These are phyloP conservation scores for Orbilia blumenaviensis DNA, from an alignment of 2,329 filamentous ascomycete genomes.

Conservation along the genomic window DNA sequence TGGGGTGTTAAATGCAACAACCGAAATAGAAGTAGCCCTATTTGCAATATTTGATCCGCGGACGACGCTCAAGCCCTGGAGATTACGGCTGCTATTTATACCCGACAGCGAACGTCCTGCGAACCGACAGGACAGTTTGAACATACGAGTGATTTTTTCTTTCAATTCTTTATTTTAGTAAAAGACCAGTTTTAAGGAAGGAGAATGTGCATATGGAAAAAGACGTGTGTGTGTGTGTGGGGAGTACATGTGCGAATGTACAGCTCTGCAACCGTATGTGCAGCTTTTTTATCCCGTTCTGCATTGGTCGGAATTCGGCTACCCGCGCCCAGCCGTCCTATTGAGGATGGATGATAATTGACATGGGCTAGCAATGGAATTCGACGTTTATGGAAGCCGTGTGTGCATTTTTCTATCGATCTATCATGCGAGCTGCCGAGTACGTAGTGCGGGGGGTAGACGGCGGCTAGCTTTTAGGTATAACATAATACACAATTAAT, in stretches of 20 bases:
- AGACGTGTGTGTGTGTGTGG: too few species aligned
- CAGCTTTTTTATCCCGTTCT: slow-evolving; percentile 6
- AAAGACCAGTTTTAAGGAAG: not conserved
- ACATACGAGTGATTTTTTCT: slow-evolving; percentile 50
- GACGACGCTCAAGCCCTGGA: too few species aligned
- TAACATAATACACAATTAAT: too few species aligned
- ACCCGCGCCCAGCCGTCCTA: slow-evolving; percentile 36
- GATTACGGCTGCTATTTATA: slow-evolving; percentile 23
- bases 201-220: not conserved
- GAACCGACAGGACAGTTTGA: slow-evolving; percentile 22
- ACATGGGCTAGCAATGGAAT: not conserved
- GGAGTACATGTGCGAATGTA: too few species aligned
- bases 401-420: not conserved
- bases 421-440: not conserved
- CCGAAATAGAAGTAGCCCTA: not conserved
- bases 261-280: too few species aligned
- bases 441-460: not conserved
- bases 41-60: not conserved
- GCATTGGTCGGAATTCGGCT: slow-evolving; percentile 35
- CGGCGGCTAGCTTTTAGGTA: not conserved
- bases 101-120: not conserved
- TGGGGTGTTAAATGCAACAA: slow-evolving; percentile 9
- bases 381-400: slow-evolving; percentile 22
- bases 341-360: not conserved
- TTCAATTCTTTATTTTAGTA: not conserved